These are phyloP conservation scores for Phytophthora citrophthora DNA, from an alignment of 352 stramenopile genomes.

Conservation along the genomic window DNA sequence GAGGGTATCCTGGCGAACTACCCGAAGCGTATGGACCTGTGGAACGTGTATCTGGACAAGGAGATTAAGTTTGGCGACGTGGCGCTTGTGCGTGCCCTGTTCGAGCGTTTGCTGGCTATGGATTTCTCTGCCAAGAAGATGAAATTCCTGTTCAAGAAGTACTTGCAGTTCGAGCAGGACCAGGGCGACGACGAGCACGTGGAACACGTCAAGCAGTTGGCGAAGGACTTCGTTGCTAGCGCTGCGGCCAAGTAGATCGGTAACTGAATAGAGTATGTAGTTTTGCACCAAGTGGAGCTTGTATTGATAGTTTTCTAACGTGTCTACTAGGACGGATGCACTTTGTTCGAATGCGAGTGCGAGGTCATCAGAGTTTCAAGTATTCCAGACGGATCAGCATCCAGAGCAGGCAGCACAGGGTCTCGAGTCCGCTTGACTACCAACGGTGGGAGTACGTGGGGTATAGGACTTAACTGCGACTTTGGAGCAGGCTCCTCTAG, in stretches of 20 bases:
- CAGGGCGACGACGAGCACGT: conserved; percentile 89
- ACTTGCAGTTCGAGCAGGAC: conserved; percentile 93
- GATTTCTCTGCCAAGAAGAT: conserved; percentile 98
- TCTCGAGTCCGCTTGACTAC: conserved; percentile 22
- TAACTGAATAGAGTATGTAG: conserved; percentile 49
- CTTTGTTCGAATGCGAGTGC: conserved; percentile 35
- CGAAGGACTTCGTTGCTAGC: conserved; percentile 92
- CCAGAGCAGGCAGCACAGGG: conserved; percentile 6
- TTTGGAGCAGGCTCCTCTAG: conserved; percentile 1
- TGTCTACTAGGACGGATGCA: conserved; percentile 21
- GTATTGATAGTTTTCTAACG: neutral
- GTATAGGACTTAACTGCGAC: neutral
- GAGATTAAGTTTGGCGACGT: conserved; percentile 94
- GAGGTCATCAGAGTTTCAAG: conserved; percentile 9
- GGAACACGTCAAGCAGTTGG: conserved; percentile 94
- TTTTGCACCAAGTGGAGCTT: conserved; percentile 28
- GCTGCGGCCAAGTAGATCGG: conserved; percentile 55
- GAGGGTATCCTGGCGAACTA: conserved; percentile 95
- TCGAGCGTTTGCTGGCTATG: conserved; percentile 92
- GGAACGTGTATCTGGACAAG: conserved; percentile 98
- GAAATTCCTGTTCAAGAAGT: conserved; percentile 99
- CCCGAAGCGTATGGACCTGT: conserved; percentile 96
- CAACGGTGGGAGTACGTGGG: conserved; percentile 26
- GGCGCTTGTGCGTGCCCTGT: conserved; percentile 87
- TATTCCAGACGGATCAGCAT: conserved; percentile 13